These are phyloP conservation scores for Xylaria flabelliformis DNA, from an alignment of 495 filamentous ascomycete species.

Conservation along the genomic window DNA sequence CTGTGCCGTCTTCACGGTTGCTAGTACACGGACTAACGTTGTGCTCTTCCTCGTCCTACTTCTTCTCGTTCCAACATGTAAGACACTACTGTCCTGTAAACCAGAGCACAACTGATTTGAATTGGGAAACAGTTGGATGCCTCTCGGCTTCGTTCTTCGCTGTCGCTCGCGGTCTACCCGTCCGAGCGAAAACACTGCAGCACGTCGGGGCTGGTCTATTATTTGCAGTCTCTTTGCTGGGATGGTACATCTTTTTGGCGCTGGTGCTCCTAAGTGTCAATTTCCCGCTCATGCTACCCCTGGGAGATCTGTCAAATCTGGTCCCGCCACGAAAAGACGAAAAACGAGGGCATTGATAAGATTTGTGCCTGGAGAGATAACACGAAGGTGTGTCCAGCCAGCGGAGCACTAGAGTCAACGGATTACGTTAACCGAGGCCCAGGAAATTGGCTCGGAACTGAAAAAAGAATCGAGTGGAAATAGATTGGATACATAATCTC, in stretches of 20 bases:
- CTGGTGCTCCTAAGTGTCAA: neutral
- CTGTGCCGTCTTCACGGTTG: constrained; percentile 7
- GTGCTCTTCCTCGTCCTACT: constrained; percentile 8
- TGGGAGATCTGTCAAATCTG: constrained; percentile 7
- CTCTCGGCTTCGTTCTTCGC: constrained; percentile 17
- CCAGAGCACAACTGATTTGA: neutral
- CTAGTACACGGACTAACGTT: neutral
- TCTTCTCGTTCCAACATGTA: constrained; percentile 10
- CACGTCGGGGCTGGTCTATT: constrained; percentile 5
- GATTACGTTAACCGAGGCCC: neutral
- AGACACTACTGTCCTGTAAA: neutral
- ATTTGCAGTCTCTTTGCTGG: neutral
- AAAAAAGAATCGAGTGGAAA: neutral
- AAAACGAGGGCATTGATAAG: neutral
- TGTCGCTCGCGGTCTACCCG: neutral
- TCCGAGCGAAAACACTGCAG: neutral
- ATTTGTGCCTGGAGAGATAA: neutral
- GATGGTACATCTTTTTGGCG: constrained; percentile 14
- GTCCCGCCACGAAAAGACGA: neutral
- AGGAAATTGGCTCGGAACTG: neutral
- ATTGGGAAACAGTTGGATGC: neutral
- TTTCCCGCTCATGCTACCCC: constrained; percentile 11
- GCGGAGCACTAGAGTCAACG: neutral
- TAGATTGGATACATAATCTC: neutral
- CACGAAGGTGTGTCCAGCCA: neutral